Base-by-base conservation (phyloP, 805 yeast species). In the Nakazawaea ambrosiae region DNA sequence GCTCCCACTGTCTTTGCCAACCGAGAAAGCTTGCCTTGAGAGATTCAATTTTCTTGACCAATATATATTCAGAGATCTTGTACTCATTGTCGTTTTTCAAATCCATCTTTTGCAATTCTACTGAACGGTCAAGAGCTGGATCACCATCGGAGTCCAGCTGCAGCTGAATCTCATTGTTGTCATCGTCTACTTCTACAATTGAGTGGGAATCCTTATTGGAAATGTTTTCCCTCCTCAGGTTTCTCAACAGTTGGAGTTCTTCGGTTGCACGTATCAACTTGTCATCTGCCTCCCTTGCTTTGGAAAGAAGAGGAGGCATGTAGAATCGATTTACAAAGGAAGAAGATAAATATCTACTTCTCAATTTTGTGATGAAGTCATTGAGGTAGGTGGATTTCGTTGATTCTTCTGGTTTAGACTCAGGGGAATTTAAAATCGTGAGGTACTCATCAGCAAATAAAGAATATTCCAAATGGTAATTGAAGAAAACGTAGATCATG, bases 251-350 rank as follows among this genome's bases (percentile, higher is more conserved):
- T 24, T 11, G 40, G 33, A 52, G 36, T 6, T 44, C 45, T 39
- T 37, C 42, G 12, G 7, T 31, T 18, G 37, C 44, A 39, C 32
- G 49, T 19, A 40, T 43, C 36, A 69, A 59, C 1, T 50, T 51
- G 7, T 53, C 42, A 44, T 80, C 84, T 1, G 81, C 54, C 11
- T 61, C 63, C 32, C 86, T 61, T 0, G 81, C 77, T 43, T 68
- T 69, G 24, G 58, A 53, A 31, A 84, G 59, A 9, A 81, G 64
- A 36, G 70, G 66, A 0, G 98, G 98, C 3, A 75, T 60, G 0
- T 79, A 75, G 49, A 84, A 83, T 15, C 70, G 65, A 0, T 89
- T 89, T 36, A 88, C 75, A 0, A 98, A 97, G 2, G 97, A 89
- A 1, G 86, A 72, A 3, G 95, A 85, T 20, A 90, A 59, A 4